Conservation (phyloP, 1,284 basidiomycete species). For the Boletus sp. region DNA sequence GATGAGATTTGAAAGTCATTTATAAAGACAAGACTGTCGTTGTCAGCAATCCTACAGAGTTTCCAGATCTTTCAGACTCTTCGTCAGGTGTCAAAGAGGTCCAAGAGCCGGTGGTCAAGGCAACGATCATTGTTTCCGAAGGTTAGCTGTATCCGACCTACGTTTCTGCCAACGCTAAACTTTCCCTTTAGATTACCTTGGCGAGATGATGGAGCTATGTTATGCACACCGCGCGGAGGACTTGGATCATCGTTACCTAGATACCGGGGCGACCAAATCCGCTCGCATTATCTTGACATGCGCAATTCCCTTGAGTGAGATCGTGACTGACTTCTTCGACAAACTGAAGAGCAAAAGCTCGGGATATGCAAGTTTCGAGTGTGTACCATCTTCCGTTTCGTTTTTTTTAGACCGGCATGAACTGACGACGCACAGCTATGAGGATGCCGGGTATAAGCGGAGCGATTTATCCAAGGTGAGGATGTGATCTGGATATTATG, state of each 20-base stretch:
- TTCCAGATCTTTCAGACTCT: constrained; percentile 77
- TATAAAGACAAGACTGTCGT: constrained; percentile 67
- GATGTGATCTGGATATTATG: background rate
- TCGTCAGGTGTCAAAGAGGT: constrained; percentile 64
- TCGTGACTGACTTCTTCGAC: constrained; percentile 92
- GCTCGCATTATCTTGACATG: constrained; percentile 78
- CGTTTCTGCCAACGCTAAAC: constrained; percentile 15
- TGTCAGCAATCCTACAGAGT: constrained; percentile 90
- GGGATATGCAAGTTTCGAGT: constrained; percentile 93
- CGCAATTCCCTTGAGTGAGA: constrained; percentile 81
- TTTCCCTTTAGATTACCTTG: constrained; percentile 63
- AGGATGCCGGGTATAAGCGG: constrained; percentile 81
- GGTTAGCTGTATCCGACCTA: constrained; percentile 42
- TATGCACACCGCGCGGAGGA: constrained; percentile 75
- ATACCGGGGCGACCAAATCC: constrained; percentile 49
- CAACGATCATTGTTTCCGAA: constrained; percentile 91
- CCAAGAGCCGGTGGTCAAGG: constrained; percentile 86
- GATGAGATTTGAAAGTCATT: constrained; percentile 49
- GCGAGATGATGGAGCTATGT: constrained; percentile 91
- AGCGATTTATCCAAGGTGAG: constrained; percentile 79
- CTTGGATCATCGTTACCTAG: constrained; percentile 75
- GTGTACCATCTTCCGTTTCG: constrained; percentile 28
- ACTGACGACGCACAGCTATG: constrained; percentile 57
- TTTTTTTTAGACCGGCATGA: background rate
- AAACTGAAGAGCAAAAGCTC: constrained; percentile 87